Percentiles rank a stretch among this genome's conserved stretches.
phyloP scores from a whole-genome alignment of 2,329 filamentous ascomycete genomes.

The Uncinocarpus reesii region DNA sequence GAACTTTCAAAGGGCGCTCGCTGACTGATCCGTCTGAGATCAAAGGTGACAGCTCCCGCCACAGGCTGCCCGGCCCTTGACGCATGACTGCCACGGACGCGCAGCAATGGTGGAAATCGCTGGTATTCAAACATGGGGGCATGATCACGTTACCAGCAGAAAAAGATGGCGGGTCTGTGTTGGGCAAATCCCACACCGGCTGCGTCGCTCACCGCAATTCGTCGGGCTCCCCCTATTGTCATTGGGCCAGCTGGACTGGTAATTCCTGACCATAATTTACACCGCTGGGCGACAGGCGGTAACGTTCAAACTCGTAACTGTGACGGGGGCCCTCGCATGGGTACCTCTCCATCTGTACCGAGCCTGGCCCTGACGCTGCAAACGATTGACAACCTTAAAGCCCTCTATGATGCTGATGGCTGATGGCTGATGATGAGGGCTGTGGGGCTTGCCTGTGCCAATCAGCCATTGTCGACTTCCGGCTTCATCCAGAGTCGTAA shows the following conservation, averaged over 20 bases:
- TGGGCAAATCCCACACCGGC: not conserved
- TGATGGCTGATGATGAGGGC: not conserved
- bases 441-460: not conserved
- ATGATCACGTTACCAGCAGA: not conserved
- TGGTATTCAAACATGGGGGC: not conserved
- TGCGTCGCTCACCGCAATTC: not conserved
- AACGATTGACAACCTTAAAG: constrained; percentile 7
- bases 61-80: not conserved
- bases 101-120: no score
- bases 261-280: not conserved
- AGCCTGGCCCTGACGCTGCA: not conserved
- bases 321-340: constrained; percentile 8
- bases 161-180: not conserved
- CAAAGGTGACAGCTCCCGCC: not conserved
- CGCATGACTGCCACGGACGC: not conserved
- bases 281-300: not conserved
- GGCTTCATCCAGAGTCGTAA: not conserved
- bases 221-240: not conserved
- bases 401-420: not conserved
- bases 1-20: no score
- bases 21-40: no score
- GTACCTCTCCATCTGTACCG: not conserved
- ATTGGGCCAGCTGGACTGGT: not conserved
- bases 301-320: constrained; percentile 3
- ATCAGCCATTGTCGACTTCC: constrained; percentile 4